Evolutionary conservation across 148 eudicot genomes (phyloP).

Genomic region (Amaranthus cruentus): DNA sequence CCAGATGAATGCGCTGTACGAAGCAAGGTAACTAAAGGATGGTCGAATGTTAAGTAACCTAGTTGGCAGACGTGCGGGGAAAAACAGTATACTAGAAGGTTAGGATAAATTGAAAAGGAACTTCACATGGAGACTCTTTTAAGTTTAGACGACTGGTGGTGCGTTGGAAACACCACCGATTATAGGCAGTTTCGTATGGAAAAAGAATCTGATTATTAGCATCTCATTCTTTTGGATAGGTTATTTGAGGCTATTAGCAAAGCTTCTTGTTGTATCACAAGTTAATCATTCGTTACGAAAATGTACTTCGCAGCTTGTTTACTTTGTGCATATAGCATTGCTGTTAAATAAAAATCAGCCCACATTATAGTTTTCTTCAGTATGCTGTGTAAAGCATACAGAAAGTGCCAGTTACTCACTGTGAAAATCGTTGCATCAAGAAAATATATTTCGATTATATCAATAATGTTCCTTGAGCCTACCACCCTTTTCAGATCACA

Average conservation of each 20-base stretch:
- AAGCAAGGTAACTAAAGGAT: slow-evolving; percentile 14
- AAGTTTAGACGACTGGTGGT: neutral
- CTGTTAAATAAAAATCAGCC: too few relatives aligned
- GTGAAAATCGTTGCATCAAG: too few relatives aligned
- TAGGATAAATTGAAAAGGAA: neutral
- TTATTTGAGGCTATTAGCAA: neutral
- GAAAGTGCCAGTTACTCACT: too few relatives aligned
- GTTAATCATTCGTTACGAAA: slow-evolving; percentile 1
- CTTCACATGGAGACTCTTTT: neutral
- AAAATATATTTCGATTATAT: too few relatives aligned
- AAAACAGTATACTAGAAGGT: neutral
- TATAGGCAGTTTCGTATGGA: neutral
- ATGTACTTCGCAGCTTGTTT: neutral
- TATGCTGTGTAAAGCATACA: too few relatives aligned
- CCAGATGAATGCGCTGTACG: slow-evolving; percentile 57
- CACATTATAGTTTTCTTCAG: too few relatives aligned
- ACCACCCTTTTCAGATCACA: too few relatives aligned
- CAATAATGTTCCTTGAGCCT: too few relatives aligned
- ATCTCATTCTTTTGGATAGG: neutral
- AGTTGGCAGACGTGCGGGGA: neutral
- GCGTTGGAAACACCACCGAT: neutral
- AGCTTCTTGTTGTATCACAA: slow-evolving; percentile 14
- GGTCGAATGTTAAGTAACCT: slow-evolving; percentile 8
- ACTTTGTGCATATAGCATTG: slow-evolving; percentile 1
- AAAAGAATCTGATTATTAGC: neutral